Base-by-base conservation (phyloP, 2,329 filamentous ascomycete genomes). In the Apiospora phragmitis region DNA sequence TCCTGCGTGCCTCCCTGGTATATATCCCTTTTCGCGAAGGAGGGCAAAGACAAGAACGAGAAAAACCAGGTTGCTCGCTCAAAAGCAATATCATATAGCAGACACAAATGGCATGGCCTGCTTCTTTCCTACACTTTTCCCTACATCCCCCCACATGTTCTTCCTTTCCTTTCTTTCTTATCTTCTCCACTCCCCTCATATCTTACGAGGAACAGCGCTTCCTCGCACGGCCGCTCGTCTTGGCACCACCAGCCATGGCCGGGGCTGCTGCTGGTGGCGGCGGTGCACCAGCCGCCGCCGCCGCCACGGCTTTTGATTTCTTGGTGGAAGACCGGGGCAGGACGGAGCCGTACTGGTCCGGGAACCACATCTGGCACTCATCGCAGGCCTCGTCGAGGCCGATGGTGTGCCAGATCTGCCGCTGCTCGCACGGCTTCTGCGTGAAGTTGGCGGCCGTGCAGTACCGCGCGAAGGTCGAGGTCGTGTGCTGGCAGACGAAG, bases 351-450 rank as follows among this genome's bases (percentile, higher is more conserved):
- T 38, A 49, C 18, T 62, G 68, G 68, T 79, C 78, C 1, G 77
- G 76, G 45, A 75, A 76, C 73, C 77, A 79, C 59, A 74, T 74
- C 69, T 75, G 72, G 73, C 81, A 82, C 65, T 80, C 78, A 16
- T 82, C 79, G 69, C 81, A 82, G 8, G 77, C 73, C 65, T 81
- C 78, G 55, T 79, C 78, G 74, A 82, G 76, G 32, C 75, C 72
- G 67, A 82, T 80, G 35, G 78, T 81, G 67, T 81, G 79, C 81
- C 80, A 82, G 70, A 82, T 77, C 42, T 78, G 73, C 11, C 75
- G 77, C 67, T 77, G 75, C 62, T 71, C 70, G 73, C 81, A 82
- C 8, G 79, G 78, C 45, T 78, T 82, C 73, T 82, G 81, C 67
- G 81, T 80, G 68, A 81, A 69, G 35, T 74, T 76, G 65, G 81